Conservation (phyloP, 257 asterid species). For the Ilex aquifolium region DNA sequence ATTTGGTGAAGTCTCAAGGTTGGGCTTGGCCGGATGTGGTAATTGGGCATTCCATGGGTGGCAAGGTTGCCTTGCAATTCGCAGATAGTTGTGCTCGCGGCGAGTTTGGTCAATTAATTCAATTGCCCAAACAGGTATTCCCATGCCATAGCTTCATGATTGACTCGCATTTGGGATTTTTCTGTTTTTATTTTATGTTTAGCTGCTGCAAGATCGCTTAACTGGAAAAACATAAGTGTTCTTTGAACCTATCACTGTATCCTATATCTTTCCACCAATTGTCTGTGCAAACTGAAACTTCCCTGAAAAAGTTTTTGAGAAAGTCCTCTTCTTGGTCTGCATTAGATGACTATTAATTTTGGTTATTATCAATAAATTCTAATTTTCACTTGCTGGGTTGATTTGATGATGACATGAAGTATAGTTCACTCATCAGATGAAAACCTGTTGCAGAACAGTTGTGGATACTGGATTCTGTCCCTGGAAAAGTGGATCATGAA, state of each 20-base stretch:
- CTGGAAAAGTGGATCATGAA: conserved; percentile 59
- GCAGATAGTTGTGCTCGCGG: conserved; percentile 74
- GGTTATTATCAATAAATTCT: not conserved
- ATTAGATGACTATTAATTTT: too few species aligned
- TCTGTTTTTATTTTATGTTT: too few species aligned
- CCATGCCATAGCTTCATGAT: conserved; percentile 5
- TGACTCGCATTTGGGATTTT: too few species aligned
- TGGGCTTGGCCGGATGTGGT: conserved; percentile 96
- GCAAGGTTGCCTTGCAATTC: conserved; percentile 87
- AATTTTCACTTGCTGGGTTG: conserved; percentile 6
- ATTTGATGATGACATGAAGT: not conserved
- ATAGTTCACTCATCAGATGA: conserved; percentile 19
- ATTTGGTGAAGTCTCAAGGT: conserved; percentile 57
- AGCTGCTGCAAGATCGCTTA: too few species aligned
- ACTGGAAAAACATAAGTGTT: too few species aligned
- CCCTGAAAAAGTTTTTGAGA: not conserved
- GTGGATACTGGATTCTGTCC: conserved; percentile 91
- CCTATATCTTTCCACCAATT: too few species aligned
- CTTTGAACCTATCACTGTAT: too few species aligned
- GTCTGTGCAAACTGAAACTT: not conserved
- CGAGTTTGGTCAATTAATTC: conserved; percentile 41
- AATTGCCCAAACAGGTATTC: conserved; percentile 73
- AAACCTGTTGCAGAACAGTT: conserved; percentile 70
- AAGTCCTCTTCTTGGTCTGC: not conserved
- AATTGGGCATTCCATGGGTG: conserved; percentile 96